Conservation (phyloP, 495 filamentous ascomycete genomes). For the Hypoxylon crocopeplum region DNA sequence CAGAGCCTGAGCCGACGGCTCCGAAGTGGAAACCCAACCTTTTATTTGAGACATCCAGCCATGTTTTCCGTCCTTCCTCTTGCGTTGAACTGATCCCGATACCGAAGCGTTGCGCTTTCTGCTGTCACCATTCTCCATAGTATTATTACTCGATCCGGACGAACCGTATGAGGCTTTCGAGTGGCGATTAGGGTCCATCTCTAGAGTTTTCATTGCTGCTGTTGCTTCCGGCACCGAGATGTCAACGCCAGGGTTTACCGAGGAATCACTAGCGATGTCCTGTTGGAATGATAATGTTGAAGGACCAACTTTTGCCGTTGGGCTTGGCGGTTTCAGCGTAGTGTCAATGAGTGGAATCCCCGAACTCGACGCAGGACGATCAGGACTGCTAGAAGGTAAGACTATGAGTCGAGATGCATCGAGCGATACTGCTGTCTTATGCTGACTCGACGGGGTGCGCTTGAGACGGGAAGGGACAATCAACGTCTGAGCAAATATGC, state of each 20-base stretch:
- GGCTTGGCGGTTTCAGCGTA: constrained; percentile 6
- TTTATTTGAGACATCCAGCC: constrained; percentile 48
- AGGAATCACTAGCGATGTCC: not conserved
- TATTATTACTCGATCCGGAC: not conserved
- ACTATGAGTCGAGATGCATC: constrained; percentile 29
- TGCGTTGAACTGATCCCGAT: constrained; percentile 12
- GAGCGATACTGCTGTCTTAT: constrained; percentile 31
- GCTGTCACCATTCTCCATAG: not conserved
- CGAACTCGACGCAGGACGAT: constrained; percentile 38
- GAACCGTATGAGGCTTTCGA: not conserved
- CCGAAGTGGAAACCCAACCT: constrained; percentile 48
- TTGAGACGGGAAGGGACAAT: constrained; percentile 28
- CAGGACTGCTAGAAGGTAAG: constrained; percentile 1
- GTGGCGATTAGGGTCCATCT: not conserved
- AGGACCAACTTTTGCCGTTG: not conserved
- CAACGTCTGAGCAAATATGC: constrained; percentile 23
- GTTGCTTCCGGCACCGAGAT: constrained; percentile 4
- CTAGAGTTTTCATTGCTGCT: constrained; percentile 9
- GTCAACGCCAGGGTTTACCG: not conserved
- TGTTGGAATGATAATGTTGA: not conserved
- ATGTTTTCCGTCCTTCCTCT: constrained; percentile 25
- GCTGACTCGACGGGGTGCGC: constrained; percentile 35
- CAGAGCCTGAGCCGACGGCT: constrained; percentile 50
- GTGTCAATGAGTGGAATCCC: constrained; percentile 36
- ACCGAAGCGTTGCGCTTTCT: not conserved